Conservation (phyloP, 2,329 filamentous ascomycete genomes). For the Monosporascus sp. region DNA sequence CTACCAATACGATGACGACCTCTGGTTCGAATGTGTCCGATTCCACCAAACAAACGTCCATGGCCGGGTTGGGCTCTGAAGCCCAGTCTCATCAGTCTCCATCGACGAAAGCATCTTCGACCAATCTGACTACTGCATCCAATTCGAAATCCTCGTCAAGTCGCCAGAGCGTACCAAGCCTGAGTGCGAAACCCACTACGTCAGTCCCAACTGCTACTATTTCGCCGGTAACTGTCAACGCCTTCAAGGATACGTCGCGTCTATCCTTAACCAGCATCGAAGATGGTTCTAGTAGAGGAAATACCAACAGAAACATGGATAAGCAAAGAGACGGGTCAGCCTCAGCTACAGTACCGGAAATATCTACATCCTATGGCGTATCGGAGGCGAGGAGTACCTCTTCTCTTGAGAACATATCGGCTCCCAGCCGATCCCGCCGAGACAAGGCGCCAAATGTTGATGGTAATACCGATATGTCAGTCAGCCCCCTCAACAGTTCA, state of each 20-base stretch:
- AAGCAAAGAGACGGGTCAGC: conserved; percentile 35
- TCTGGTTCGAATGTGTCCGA: conserved; percentile 30
- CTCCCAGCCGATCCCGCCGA: conserved; percentile 27
- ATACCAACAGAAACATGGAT: conserved; percentile 38
- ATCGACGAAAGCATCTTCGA: conserved; percentile 44
- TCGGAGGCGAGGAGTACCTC: conserved; percentile 20
- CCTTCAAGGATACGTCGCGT: conserved; percentile 42
- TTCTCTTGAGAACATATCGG: conserved; percentile 22
- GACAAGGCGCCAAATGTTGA: conserved; percentile 43
- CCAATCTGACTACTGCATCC: conserved; percentile 35
- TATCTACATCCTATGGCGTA: conserved; percentile 34
- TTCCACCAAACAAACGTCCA: conserved; percentile 25
- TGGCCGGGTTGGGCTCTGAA: conserved; percentile 32
- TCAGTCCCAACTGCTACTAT: conserved; percentile 28
- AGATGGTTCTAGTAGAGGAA: conserved; percentile 33
- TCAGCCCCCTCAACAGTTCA: conserved; percentile 36
- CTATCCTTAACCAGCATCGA: conserved; percentile 35
- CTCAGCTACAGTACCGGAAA: conserved; percentile 29
- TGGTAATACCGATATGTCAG: conserved; percentile 37
- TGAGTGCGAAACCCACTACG: conserved; percentile 25
- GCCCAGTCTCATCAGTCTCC: conserved; percentile 34
- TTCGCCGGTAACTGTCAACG: conserved; percentile 45
- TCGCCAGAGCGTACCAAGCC: conserved; percentile 26
- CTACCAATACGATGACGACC: conserved; percentile 28
- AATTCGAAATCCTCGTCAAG: conserved; percentile 35